Conservation (phyloP, 306 rosid genomes). For the Ochetophila trinervis region DNA sequence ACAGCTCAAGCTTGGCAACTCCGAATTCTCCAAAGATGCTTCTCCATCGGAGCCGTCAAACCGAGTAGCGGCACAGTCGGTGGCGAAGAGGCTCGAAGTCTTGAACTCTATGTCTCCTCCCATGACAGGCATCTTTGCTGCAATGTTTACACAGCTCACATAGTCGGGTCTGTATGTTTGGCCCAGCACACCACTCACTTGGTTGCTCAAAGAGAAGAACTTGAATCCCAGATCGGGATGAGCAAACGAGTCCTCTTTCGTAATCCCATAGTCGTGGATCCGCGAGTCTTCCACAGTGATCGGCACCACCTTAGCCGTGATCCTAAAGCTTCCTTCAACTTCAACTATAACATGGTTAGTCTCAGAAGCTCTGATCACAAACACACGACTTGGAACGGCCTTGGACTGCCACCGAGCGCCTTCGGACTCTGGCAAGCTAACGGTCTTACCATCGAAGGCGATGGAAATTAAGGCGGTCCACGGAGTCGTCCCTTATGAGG, state of each 20-base stretch:
- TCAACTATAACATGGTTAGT: slow-evolving; percentile 43
- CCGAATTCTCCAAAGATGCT: slow-evolving; percentile 17
- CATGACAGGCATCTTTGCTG: slow-evolving; percentile 55
- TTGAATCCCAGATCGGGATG: slow-evolving; percentile 66
- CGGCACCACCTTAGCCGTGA: slow-evolving; percentile 55
- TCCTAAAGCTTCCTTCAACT: slow-evolving; percentile 39
- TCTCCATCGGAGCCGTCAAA: slow-evolving; percentile 22
- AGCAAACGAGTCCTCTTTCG: slow-evolving; percentile 49
- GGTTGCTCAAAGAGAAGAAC: slow-evolving; percentile 40
- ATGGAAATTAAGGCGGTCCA: slow-evolving; percentile 42
- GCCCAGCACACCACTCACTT: slow-evolving; percentile 59
- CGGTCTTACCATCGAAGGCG: slow-evolving; percentile 30
- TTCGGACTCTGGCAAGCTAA: slow-evolving; percentile 29
- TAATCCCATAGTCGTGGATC: slow-evolving; percentile 54
- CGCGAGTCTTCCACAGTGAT: slow-evolving; percentile 57
- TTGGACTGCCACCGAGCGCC: slow-evolving; percentile 41
- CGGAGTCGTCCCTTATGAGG: slow-evolving; percentile 43
- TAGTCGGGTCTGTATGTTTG: slow-evolving; percentile 55
- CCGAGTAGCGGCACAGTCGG: slow-evolving; percentile 51
- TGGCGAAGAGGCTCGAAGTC: slow-evolving; percentile 40
- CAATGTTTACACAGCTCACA: slow-evolving; percentile 37
- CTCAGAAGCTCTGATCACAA: slow-evolving; percentile 13
- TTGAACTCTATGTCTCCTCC: slow-evolving; percentile 45
- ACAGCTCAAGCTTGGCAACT: slow-evolving; percentile 38
- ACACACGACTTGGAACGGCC: slow-evolving; percentile 10